These are phyloP conservation scores for Quercus dentata DNA, from an alignment of 306 rosid species.

Conservation along the genomic window DNA sequence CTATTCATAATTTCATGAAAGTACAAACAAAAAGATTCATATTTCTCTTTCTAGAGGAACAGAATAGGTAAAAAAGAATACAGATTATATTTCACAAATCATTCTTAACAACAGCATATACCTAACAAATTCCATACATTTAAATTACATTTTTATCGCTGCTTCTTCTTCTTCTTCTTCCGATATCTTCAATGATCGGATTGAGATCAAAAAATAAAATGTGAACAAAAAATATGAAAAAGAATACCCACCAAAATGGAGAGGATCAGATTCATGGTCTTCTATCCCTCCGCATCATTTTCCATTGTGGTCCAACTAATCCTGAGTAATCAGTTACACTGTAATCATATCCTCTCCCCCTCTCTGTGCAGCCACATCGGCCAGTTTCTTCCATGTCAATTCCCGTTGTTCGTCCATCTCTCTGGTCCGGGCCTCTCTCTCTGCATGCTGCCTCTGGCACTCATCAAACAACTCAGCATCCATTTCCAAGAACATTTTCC, in stretches of 20 bases:
- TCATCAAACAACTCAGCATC: conserved; percentile 87
- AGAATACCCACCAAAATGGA: conserved; percentile 50
- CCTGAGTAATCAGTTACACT: conserved; percentile 23
- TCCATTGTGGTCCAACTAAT: conserved; percentile 9
- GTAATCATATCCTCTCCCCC: conserved; percentile 53
- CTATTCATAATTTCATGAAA: not conserved
- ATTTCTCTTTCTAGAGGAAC: conserved; percentile 23
- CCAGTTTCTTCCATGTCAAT: conserved; percentile 73
- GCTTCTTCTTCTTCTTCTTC: conserved; percentile 28
- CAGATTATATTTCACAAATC: conserved; percentile 51
- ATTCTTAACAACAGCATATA: conserved; percentile 50
- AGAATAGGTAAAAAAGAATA: conserved; percentile 3
- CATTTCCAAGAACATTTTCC: conserved; percentile 92
- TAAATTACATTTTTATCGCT: conserved; percentile 51
- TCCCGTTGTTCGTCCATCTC: conserved; percentile 66
- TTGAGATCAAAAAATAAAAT: conserved; percentile 30
- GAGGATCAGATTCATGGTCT: conserved; percentile 38
- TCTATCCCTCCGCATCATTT: conserved; percentile 29
- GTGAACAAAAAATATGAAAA: conserved; percentile 34
- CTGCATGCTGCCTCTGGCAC: conserved; percentile 68
- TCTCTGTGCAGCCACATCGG: conserved; percentile 71
- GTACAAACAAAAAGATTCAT: conserved; percentile 4
- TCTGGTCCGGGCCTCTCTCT: conserved; percentile 56
- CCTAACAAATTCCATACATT: conserved; percentile 58
- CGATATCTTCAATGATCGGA: conserved; percentile 39